phyloP scores from a whole-genome alignment of 345 rosid species.

The Boechera divaricarpa region DNA sequence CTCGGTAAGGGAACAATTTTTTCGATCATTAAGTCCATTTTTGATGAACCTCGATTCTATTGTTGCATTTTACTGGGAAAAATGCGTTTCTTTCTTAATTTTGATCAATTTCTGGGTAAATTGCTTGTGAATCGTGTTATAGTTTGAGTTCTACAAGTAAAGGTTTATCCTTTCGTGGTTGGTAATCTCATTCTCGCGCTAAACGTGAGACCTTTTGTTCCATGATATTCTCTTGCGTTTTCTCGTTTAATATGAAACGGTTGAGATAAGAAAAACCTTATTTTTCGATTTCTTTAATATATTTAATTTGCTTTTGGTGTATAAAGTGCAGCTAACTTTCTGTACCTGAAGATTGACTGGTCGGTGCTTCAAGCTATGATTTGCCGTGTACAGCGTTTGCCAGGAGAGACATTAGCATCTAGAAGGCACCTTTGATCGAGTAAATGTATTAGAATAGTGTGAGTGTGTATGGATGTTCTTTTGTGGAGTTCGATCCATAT shows the following conservation, averaged over 20 bases:
- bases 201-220: constrained; percentile 33
- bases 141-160: constrained; percentile 31
- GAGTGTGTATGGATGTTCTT: background rate
- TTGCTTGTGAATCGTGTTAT: background rate
- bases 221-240: background rate
- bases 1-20: constrained; percentile 6
- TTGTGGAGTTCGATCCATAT: constrained; percentile 22
- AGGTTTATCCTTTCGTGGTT: constrained; percentile 28
- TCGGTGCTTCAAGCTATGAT: constrained; percentile 21
- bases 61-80: background rate
- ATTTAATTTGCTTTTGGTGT: background rate
- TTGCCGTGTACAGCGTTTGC: background rate
- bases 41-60: constrained; percentile 7
- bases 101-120: background rate
- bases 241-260: constrained; percentile 16
- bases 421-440: background rate
- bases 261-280: background rate
- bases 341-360: constrained; percentile 30
- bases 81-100: background rate
- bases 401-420: constrained; percentile 5
- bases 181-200: constrained; percentile 23
- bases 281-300: background rate
- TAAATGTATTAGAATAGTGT: constrained; percentile 1
- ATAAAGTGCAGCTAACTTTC: constrained; percentile 45
- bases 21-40: background rate